Base-by-base conservation (phyloP, 2,329 filamentous ascomycete genomes). In the Calonectria crousiana region DNA sequence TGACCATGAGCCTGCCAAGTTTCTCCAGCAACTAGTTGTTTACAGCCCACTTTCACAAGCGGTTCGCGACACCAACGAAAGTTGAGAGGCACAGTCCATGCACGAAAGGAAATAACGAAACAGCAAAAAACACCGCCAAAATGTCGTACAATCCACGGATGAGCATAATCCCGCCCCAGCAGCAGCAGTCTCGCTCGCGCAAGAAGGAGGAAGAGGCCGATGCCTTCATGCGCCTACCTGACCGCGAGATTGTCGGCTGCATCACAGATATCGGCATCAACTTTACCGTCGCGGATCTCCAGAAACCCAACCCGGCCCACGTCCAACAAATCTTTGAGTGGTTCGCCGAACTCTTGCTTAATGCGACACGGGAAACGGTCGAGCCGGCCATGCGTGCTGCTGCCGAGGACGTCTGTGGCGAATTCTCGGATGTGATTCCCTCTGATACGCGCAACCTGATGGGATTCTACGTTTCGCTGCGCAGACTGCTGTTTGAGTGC, bases 241-340 rank as follows among this genome's bases (percentile, higher is more conserved):
- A 92, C 84, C 89, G 89, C 81, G 97, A 99, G 84, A 98, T 99
- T 75, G 96, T 96, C 79, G 95, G 95, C 83, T 99, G 97, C 85
- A 98, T 99, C 87, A 97, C 94, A 81, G 97, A 98, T 84, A 98
- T 98, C 81, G 96, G 96, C 73, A 96, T 98, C 81, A 93, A 92
- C 34, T 98, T 98, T 85, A 94, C 92, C 44, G 89, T 96, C 23
- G 91, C 94, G 75, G 96, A 99, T 85, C 90, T 99, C 51, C 93
- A 96, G 80, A 98, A 98, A 83, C 97, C 97, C 6, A 98, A 98
- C 80, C 94, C 97, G 4, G 92, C 96, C 74, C 95, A 98, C 82
- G 96, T 98, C 69, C 97, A 99, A 85, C 95, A 97, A 88, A 95
- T 99, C 67, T 98, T 98, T 83, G 97, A 99, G 89, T 98, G 95